Evolutionary conservation across 2,329 filamentous ascomycete species (phyloP), one percentile per base, ranked within the genome.

Genomic region (Emericellopsis atlantica): DNA sequence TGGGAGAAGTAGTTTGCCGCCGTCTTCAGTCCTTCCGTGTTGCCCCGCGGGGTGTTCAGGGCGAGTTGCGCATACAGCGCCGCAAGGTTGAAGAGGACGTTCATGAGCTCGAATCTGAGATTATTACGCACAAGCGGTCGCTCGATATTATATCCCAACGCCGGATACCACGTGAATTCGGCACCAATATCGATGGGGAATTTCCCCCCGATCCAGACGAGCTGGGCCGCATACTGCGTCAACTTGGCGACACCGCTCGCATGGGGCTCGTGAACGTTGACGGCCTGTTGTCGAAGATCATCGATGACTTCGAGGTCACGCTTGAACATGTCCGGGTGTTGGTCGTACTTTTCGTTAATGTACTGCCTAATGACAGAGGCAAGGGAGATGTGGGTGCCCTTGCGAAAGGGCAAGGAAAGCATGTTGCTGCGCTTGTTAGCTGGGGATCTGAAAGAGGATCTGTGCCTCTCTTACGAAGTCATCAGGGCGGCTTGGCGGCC

Each of bases 341-440:
- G 92, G 62, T 96, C 90, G 81, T 96, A 96, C 72, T 96, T 95
- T 61, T 79, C 82, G 46, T 88, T 94, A 55, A 98, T 96, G 67
- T 98, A 96, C 58, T 92, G 81, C 48, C 85, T 87, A 58, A 98
- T 88, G 39, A 88, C 84, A 45, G 77, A 71, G 42, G 85, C 83
- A 46, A 96, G 74, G 44, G 82, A 83, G 33, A 95, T 70, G 43
- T 81, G 73, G 48, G 84, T 79, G 40, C 88, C 90, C 56, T 81
- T 84, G 52, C 90, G 86, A 63, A 96, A 96, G 8, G 90, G 89
- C 46, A 95, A 71, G 57, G 81, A 78, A 42, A 94, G 74, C 47
- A 84, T 78, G 58, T 79, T 82, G 50, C 57, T 43, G 23, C 10
- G 22, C 4, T 7, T 6, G 26, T 29, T 12, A 29, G 26, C 26